Conservation (phyloP, 305 asterid species). For the Galium porrigens region DNA sequence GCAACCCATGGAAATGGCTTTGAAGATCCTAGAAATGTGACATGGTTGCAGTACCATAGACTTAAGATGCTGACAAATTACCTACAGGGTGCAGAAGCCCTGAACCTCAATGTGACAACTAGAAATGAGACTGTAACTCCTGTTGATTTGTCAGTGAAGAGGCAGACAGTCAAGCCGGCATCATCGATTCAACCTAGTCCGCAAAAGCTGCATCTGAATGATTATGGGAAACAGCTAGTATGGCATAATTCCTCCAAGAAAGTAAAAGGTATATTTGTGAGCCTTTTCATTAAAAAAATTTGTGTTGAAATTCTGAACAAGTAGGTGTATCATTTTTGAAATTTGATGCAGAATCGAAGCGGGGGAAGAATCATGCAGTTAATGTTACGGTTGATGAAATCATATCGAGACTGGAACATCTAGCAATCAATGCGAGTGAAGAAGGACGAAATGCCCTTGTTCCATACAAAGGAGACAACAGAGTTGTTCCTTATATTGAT, state of each 20-base stretch:
- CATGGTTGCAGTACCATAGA: conserved; percentile 25
- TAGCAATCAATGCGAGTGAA: background rate
- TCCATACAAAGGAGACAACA: conserved; percentile 48
- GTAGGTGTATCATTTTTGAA: conserved; percentile 5
- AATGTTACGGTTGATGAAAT: conserved; percentile 29
- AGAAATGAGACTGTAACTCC: conserved; percentile 24
- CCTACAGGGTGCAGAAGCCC: conserved; percentile 15
- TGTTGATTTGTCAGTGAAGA: conserved; percentile 19
- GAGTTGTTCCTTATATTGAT: conserved; percentile 45
- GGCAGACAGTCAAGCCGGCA: conserved; percentile 21
- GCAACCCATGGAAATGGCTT: conserved; percentile 17
- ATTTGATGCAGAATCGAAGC: conserved; percentile 35
- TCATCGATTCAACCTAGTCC: conserved; percentile 23
- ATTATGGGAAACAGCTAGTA: conserved; percentile 23
- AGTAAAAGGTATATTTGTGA: conserved; percentile 30
- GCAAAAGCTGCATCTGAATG: conserved; percentile 25
- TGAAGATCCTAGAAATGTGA: conserved; percentile 26
- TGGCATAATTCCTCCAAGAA: conserved; percentile 27
- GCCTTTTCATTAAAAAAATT: background rate
- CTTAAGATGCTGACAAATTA: conserved; percentile 21
- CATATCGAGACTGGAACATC: background rate
- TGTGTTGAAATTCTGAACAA: conserved; percentile 7
- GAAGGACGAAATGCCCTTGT: conserved; percentile 46
- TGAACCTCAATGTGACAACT: conserved; percentile 22
- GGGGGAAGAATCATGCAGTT: conserved; percentile 13